Evolutionary conservation across 192 early-diverging fungal genomes (phyloP).

Genomic region (Coemansia sp.): DNA sequence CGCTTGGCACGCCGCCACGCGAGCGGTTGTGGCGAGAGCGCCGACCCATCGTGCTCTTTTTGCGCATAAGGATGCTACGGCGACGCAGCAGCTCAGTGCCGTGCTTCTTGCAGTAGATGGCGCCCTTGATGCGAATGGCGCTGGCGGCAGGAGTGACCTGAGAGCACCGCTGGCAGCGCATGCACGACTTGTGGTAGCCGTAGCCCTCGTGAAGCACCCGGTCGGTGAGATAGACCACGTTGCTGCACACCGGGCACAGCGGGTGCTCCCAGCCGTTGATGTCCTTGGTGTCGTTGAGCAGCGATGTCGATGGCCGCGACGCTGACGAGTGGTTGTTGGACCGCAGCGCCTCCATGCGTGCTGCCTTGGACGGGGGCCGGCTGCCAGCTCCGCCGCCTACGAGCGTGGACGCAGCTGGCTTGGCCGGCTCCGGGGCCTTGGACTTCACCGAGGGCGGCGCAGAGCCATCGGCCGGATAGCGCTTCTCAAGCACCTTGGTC

Average conservation of each 20-base stretch:
- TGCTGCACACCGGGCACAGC: conserved; percentile 46
- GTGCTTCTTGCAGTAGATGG: conserved; percentile 55
- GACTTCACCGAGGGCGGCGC: conserved; percentile 14
- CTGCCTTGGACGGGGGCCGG: conserved; percentile 3
- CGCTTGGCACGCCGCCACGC: conserved; percentile 28
- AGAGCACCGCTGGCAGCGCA: conserved; percentile 53
- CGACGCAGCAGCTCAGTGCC: conserved; percentile 50
- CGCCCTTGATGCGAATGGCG: conserved; percentile 52
- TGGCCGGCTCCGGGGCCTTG: background rate
- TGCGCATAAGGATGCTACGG: conserved; percentile 58
- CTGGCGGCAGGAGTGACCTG: conserved; percentile 34
- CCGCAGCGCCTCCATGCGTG: conserved; percentile 20
- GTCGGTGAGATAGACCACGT: conserved; percentile 51
- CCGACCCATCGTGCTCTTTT: conserved; percentile 55
- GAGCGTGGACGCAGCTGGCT: conserved; percentile 19
- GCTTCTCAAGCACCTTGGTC: conserved; percentile 54
- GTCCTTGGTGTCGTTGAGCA: conserved; percentile 46
- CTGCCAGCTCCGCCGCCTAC: conserved; percentile 33
- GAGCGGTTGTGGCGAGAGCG: conserved; percentile 41
- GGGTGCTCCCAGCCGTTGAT: conserved; percentile 57
- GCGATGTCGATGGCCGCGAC: conserved; percentile 43
- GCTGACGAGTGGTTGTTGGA: conserved; percentile 24
- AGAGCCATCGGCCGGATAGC: conserved; percentile 39
- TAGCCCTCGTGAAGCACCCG: conserved; percentile 53
- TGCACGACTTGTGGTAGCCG: conserved; percentile 55